Percentiles rank a stretch among this genome's conserved stretches.
Evolutionary conservation across 2,329 filamentous ascomycete genomes (phyloP).

Genomic region (Annulohypoxylon truncatum): DNA sequence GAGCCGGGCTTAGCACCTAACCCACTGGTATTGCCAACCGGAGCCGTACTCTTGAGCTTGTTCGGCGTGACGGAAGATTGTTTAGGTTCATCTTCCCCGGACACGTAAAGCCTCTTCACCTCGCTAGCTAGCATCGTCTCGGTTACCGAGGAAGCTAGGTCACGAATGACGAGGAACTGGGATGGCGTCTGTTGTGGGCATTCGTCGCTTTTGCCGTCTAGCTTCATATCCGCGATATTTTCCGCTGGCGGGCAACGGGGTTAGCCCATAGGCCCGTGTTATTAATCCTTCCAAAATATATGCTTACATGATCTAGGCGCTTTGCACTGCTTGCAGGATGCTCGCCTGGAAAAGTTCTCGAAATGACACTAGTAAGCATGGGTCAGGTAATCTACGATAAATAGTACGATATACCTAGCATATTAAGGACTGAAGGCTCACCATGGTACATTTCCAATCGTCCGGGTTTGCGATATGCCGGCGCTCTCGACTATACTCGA

Average conservation of each 20-base stretch:
- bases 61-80: constrained; percentile 58
- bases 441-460: constrained; percentile 56
- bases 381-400: constrained; percentile 24
- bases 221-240: constrained; percentile 51
- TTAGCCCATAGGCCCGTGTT: not conserved
- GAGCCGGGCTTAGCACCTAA: constrained; percentile 79
- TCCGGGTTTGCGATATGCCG: constrained; percentile 51
- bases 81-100: constrained; percentile 64
- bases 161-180: constrained; percentile 80
- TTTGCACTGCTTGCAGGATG: constrained; percentile 52
- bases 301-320: constrained; percentile 50
- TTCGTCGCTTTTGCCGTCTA: constrained; percentile 63
- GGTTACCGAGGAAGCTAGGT: constrained; percentile 75
- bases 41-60: constrained; percentile 70
- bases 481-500: constrained; percentile 53
- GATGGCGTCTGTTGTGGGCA: constrained; percentile 67
- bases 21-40: constrained; percentile 66
- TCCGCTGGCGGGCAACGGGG: constrained; percentile 40
- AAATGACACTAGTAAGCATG: constrained; percentile 47
- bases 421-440: constrained; percentile 34
- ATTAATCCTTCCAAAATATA: not conserved
- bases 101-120: constrained; percentile 76
- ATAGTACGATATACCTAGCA: not conserved
- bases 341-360: constrained; percentile 51
- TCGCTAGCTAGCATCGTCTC: constrained; percentile 80